Base-by-base conservation (phyloP, 768 basidiomycete species). In the Pisolithus sp. region DNA sequence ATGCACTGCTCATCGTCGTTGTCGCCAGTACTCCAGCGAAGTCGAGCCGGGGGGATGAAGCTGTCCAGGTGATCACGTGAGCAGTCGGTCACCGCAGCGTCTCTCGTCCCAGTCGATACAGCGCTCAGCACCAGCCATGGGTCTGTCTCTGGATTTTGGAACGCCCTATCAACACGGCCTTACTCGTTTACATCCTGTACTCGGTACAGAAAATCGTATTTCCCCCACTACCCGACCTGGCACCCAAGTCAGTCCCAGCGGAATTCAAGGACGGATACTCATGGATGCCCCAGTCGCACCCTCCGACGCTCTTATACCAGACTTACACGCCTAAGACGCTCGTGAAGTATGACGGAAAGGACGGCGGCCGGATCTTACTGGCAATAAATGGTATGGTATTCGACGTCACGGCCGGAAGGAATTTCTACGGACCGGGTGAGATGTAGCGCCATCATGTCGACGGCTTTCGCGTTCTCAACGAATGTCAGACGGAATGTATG, bases 381-480 rank as follows among this genome's bases (percentile, higher is more conserved):
- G 91, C 88, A 0, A 96, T 99, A 54, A 81, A 85, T 50, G 79
- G 89, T 26, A 83, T 75, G 31, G 94, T 98, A 49, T 99, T 95
- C 66, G 96, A 99, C 63, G 95, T 98, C 44, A 88, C 89, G 0
- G 76, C 81, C 4, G 95, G 95, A 23, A 76, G 84, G 58, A 86
- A 79, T 63, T 99, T 99, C 72, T 98, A 98, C 67, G 95, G 95
- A 1, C 95, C 95, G 20, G 84, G 95, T 95, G 53, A 63, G 86
- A 30, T 46, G 17, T 18, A 24, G 28, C 21, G 31, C 41, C 26
- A 34, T 46, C 20, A 46, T 46, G 40, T n/a, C 37, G n/a, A 5
- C 23, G 46, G 49, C 28, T 21, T 37, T 24, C 2, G 47, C 31
- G 59, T 20, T 49, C 7, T 50, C 12, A 48, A 54, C 17, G 15